Conservation (phyloP, 345 rosid genomes). For the Camelina sativa region DNA sequence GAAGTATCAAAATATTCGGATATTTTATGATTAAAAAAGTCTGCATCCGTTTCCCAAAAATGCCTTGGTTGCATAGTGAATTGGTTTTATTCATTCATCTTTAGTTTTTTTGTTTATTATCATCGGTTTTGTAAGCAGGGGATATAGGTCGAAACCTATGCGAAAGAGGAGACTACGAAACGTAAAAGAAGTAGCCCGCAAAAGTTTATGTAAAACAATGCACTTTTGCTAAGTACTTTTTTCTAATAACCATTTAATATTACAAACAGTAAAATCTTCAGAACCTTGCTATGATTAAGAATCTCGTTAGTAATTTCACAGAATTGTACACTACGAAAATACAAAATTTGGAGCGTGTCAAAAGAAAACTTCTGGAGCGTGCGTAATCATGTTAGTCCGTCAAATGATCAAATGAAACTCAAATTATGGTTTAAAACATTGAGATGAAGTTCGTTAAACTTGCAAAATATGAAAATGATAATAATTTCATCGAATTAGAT, state of each 20-base stretch:
- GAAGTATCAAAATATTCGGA: constrained; percentile 17
- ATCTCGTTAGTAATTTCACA: not conserved
- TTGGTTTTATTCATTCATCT: constrained; percentile 9
- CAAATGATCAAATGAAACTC: too few species aligned
- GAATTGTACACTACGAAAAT: not conserved
- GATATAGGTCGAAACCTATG: constrained; percentile 33
- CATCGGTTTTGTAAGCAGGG: constrained; percentile 28
- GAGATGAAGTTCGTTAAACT: too few species aligned
- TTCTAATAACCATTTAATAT: not conserved
- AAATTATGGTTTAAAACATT: too few species aligned
- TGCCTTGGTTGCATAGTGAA: constrained; percentile 28
- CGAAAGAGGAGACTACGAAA: constrained; percentile 7
- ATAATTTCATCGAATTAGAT: not conserved
- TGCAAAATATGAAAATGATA: not conserved
- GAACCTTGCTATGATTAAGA: not conserved
- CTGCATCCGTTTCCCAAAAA: constrained; percentile 36
- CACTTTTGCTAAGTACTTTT: not conserved
- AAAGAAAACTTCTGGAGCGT: not conserved
- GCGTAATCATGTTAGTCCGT: too few species aligned
- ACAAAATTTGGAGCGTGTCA: not conserved
- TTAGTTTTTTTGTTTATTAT: constrained; percentile 15
- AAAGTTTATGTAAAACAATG: constrained; percentile 10
- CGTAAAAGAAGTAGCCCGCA: constrained; percentile 35
- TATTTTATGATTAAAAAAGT: constrained; percentile 13
- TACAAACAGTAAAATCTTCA: not conserved